These are phyloP conservation scores for Cenococcum geophilum DNA, from an alignment of 495 filamentous ascomycete species.

Conservation along the genomic window DNA sequence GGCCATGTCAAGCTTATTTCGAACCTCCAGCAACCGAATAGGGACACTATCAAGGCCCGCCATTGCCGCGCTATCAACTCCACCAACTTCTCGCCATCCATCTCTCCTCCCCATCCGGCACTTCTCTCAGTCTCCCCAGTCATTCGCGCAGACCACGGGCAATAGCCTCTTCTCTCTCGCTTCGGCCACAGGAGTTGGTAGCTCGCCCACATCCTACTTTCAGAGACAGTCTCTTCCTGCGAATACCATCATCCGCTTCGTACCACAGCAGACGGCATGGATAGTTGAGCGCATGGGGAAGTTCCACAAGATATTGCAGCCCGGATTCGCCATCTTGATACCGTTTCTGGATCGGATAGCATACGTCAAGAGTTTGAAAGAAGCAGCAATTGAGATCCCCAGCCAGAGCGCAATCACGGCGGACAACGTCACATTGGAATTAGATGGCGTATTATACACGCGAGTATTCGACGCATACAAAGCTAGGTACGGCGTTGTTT, in stretches of 20 bases:
- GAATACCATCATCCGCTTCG: slow-evolving; percentile 94
- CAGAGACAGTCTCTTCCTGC: slow-evolving; percentile 63
- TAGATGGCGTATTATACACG: slow-evolving; percentile 93
- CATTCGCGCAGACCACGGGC: slow-evolving; percentile 1
- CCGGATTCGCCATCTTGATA: slow-evolving; percentile 80
- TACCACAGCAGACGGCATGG: slow-evolving; percentile 98
- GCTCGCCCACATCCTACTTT: slow-evolving; percentile 45
- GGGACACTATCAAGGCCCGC: neutral
- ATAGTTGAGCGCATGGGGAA: slow-evolving; percentile 99
- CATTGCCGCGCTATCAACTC: neutral
- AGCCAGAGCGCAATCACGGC: slow-evolving; percentile 95
- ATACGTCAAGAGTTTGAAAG: slow-evolving; percentile 96
- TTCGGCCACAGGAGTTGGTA: neutral
- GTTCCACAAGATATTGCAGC: slow-evolving; percentile 85
- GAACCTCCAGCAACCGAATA: neutral
- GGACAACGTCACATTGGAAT: slow-evolving; percentile 93
- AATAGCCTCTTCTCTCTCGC: slow-evolving; percentile 10
- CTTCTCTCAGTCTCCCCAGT: slow-evolving; percentile 3
- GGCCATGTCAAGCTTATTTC: neutral
- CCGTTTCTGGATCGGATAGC: slow-evolving; percentile 93
- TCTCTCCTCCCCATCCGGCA: slow-evolving; percentile 1
- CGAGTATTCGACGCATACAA: slow-evolving; percentile 96
- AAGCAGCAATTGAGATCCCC: slow-evolving; percentile 91
- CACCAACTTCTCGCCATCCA: neutral
- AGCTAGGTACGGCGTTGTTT: slow-evolving; percentile 56